Percentiles rank a stretch among this genome's conserved stretches.
Conservation (phyloP, 768 basidiomycete species). For the Gymnopilus dilepis region DNA sequence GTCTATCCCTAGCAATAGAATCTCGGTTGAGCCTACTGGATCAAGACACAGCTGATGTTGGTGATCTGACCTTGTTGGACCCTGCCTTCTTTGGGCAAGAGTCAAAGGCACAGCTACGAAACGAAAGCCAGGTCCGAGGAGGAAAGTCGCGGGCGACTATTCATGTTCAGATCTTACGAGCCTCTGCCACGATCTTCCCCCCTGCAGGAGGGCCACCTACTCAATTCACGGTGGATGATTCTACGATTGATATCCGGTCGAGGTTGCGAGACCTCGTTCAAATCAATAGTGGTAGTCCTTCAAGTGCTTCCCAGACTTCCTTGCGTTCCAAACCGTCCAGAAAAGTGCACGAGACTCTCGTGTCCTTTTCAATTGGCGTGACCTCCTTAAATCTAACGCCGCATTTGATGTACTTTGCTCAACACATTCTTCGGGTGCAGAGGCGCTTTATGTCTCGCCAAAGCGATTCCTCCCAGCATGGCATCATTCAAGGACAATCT, state of each 20-base stretch:
- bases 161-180: constrained; percentile 32
- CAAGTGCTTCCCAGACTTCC: constrained; percentile 53
- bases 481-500: constrained; percentile 4
- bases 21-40: constrained; percentile 42
- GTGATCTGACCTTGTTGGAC: constrained; percentile 35
- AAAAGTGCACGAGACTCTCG: constrained; percentile 34
- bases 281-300: constrained; percentile 26
- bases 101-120: background rate
- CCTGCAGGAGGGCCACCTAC: constrained; percentile 38
- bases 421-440: constrained; percentile 56
- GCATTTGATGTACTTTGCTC: constrained; percentile 63
- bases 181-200: constrained; percentile 40
- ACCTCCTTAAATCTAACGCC: constrained; percentile 54
- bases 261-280: constrained; percentile 33
- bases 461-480: constrained; percentile 19
- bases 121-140: background rate
- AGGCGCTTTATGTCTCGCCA: constrained; percentile 37
- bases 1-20: constrained; percentile 38
- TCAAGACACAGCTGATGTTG: constrained; percentile 43
- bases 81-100: constrained; percentile 28
- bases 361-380: constrained; percentile 46
- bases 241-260: constrained; percentile 31
- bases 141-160: constrained; percentile 14
- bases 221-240: constrained; percentile 39
- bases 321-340: constrained; percentile 41